Percentiles rank a stretch among this genome's conserved stretches.
Evolutionary conservation across 202 grass and related monocot genomes (phyloP).

Genomic region (Hordeum pubiflorum): DNA sequence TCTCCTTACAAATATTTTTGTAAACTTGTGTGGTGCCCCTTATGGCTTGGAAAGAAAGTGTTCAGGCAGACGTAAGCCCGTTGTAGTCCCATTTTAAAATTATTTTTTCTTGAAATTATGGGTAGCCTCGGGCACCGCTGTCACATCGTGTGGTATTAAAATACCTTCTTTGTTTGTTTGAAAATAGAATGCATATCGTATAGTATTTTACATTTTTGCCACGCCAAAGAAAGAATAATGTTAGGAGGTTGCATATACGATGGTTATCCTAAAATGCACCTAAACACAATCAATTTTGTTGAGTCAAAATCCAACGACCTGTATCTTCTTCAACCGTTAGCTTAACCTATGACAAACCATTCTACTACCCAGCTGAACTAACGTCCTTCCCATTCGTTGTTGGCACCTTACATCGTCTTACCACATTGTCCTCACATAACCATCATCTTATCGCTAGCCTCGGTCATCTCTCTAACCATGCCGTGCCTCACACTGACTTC

Average conservation of each 20-base stretch:
- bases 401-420: no score
- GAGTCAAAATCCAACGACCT: not conserved
- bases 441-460: no score
- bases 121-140: not conserved
- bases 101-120: not conserved
- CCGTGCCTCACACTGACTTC: not conserved
- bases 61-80: no score
- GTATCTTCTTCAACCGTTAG: not conserved
- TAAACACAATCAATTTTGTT: not conserved
- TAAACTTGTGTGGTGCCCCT: no score
- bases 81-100: no score
- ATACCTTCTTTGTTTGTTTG: not conserved
- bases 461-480: not conserved
- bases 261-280: not conserved
- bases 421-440: no score
- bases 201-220: not conserved
- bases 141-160: not conserved
- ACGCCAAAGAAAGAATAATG: not conserved
- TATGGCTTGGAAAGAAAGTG: no score
- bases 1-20: no score
- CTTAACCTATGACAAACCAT: not conserved
- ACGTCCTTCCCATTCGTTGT: not conserved
- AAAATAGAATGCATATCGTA: not conserved
- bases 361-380: not conserved
- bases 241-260: not conserved